phyloP scores from a whole-genome alignment of 768 basidiomycete species.

The Mycena rebaudengoi region DNA sequence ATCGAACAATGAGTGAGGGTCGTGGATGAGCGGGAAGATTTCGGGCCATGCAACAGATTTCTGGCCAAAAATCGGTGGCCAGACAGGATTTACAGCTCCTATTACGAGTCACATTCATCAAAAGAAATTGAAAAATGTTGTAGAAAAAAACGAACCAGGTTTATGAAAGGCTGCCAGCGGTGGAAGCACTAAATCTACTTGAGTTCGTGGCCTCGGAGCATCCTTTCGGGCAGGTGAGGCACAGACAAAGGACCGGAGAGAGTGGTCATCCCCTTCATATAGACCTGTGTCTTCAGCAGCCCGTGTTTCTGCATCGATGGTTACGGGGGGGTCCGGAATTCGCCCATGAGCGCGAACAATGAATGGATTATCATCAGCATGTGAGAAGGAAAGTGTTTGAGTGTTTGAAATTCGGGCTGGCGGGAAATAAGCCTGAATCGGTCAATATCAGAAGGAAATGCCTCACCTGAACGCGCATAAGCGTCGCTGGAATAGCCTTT shows the following conservation, averaged over 20 bases:
- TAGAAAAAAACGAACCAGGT: background rate
- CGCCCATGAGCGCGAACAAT: background rate
- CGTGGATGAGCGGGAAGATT: background rate
- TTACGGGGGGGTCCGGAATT: background rate
- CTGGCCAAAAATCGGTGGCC: background rate
- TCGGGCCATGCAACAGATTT: background rate
- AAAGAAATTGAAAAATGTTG: background rate
- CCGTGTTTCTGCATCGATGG: background rate
- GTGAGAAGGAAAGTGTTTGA: background rate
- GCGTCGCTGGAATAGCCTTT: background rate
- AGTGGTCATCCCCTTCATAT: background rate
- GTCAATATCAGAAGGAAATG: background rate
- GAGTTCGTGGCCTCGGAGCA: background rate
- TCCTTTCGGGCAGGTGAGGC: background rate
- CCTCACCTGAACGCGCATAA: background rate
- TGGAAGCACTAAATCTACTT: background rate
- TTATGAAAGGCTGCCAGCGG: background rate
- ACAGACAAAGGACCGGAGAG: background rate
- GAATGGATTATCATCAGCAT: background rate
- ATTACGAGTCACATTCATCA: background rate
- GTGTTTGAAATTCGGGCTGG: background rate
- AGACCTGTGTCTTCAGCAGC: background rate
- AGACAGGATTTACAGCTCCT: slow-evolving; percentile 10
- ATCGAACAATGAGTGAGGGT: background rate
- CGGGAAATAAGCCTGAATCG: background rate